A percentile compares a stretch with the other conserved stretches of the same genome.
These are phyloP conservation scores for Kodamaea laetipori DNA, from an alignment of 805 yeast genomes.

Conservation along the genomic window DNA sequence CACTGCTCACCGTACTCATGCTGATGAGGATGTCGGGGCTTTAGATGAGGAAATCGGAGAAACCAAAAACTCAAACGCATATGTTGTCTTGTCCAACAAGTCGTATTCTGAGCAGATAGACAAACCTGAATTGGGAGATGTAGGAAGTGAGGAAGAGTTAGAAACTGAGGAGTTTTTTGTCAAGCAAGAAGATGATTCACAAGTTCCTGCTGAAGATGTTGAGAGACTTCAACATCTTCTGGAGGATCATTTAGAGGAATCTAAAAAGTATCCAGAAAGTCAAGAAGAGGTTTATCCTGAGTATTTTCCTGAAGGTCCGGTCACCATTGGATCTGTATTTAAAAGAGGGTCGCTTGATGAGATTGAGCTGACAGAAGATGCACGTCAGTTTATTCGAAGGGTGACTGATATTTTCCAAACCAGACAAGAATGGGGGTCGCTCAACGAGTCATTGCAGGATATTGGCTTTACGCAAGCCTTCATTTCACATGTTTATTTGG, in stretches of 20 bases:
- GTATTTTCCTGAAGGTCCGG: not conserved
- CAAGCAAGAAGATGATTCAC: constrained; percentile 3
- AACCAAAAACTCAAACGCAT: constrained; percentile 25
- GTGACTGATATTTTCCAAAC: constrained; percentile 2
- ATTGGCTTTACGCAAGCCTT: constrained; percentile 16
- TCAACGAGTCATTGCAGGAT: constrained; percentile 2
- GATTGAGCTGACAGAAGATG: constrained; percentile 6
- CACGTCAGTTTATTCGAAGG: constrained; percentile 1
- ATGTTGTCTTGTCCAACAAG: constrained; percentile 13
- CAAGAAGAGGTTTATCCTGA: not conserved
- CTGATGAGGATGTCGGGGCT: constrained; percentile 21
- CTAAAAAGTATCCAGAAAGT: not conserved
- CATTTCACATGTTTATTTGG: constrained; percentile 14
- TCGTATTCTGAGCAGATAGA: not conserved
- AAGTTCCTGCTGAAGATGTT: too few relatives aligned
- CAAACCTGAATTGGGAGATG: constrained; percentile 8
- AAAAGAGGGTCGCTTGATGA: not conserved
- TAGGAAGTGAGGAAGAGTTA: constrained; percentile 5
- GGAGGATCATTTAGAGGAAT: not conserved
- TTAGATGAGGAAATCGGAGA: constrained; percentile 41
- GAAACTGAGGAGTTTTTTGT: constrained; percentile 4
- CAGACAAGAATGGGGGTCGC: not conserved
- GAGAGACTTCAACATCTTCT: too few relatives aligned
- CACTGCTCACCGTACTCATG: not conserved
- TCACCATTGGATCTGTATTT: not conserved